Percentiles rank a stretch among this genome's conserved stretches.
These are phyloP conservation scores for Cubamyces lactineus DNA, from an alignment of 768 basidiomycete species.

Conservation along the genomic window DNA sequence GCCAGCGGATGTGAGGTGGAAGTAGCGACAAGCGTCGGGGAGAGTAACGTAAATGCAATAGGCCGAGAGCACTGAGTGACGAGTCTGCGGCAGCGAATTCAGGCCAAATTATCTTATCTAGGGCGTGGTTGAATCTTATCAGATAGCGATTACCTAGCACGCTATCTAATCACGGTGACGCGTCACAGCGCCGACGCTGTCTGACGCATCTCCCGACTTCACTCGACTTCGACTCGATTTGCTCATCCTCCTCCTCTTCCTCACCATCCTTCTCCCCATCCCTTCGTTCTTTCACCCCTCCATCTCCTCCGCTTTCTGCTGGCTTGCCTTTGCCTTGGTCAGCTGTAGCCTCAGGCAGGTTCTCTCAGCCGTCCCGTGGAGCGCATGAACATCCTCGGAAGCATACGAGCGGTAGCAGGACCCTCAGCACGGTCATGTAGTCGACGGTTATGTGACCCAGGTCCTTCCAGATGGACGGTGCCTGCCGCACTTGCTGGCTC, in stretches of 20 bases:
- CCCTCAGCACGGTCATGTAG: slow-evolving; percentile 32
- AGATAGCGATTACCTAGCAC: background rate
- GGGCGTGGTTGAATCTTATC: slow-evolving; percentile 5
- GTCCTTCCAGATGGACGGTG: slow-evolving; percentile 26
- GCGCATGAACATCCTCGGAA: slow-evolving; percentile 33
- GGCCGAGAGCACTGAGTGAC: too few relatives aligned
- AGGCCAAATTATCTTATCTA: slow-evolving; percentile 7
- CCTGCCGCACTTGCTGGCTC: slow-evolving; percentile 6
- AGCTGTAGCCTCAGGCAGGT: slow-evolving; percentile 16
- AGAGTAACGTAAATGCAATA: background rate
- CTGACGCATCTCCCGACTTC: slow-evolving; percentile 19
- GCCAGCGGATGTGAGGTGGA: background rate
- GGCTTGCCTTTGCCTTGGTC: background rate
- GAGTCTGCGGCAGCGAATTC: too few relatives aligned
- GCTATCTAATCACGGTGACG: slow-evolving; percentile 17
- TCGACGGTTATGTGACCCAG: slow-evolving; percentile 28
- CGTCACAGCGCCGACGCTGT: slow-evolving; percentile 18
- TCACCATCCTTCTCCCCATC: background rate
- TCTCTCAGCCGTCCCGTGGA: background rate
- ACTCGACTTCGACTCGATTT: slow-evolving; percentile 16
- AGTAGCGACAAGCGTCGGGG: too few relatives aligned
- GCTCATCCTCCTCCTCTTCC: slow-evolving; percentile 17
- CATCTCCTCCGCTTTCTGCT: background rate
- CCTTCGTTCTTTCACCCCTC: background rate
- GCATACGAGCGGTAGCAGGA: slow-evolving; percentile 26